phyloP scores from a whole-genome alignment of 495 filamentous ascomycete species.

The Chaetomium tenue region DNA sequence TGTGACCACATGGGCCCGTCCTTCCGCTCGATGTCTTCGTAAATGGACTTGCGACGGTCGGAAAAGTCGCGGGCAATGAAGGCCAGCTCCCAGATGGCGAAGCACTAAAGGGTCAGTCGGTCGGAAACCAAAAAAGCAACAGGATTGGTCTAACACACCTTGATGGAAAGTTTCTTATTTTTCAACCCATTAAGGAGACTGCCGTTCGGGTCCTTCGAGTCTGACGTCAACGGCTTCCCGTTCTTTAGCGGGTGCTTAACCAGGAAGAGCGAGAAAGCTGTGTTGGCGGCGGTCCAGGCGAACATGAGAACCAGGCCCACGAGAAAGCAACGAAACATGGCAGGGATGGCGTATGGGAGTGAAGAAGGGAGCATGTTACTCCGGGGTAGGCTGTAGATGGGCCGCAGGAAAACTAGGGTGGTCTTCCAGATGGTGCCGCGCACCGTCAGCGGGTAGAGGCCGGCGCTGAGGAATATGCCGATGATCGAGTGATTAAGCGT shows the following conservation, averaged over 20 bases:
- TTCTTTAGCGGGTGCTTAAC: conserved; percentile 78
- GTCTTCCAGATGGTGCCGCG: conserved; percentile 63
- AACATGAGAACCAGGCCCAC: conserved; percentile 65
- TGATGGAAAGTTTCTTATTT: conserved; percentile 64
- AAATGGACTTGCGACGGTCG: conserved; percentile 75
- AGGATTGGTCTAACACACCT: conserved; percentile 42
- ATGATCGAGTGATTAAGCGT: conserved; percentile 45
- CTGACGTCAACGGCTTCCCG: conserved; percentile 74
- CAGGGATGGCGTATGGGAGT: conserved; percentile 55
- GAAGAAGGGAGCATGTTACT: conserved; percentile 60
- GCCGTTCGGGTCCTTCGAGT: conserved; percentile 88
- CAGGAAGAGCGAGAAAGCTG: conserved; percentile 74
- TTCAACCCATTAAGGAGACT: conserved; percentile 81
- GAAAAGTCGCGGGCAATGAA: conserved; percentile 71
- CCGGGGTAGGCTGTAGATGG: conserved; percentile 71
- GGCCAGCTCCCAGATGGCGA: conserved; percentile 89
- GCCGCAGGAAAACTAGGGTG: conserved; percentile 63
- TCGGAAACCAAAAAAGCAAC: background rate
- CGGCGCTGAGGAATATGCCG: conserved; percentile 47
- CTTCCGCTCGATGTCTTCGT: conserved; percentile 82
- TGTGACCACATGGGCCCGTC: conserved; percentile 79
- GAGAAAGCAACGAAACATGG: conserved; percentile 59
- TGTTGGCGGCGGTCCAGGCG: conserved; percentile 72
- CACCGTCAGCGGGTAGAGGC: conserved; percentile 65
- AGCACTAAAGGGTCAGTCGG: conserved; percentile 51